Conservation (phyloP, 257 asterid genomes). For the Lithospermum erythrorhizon region DNA sequence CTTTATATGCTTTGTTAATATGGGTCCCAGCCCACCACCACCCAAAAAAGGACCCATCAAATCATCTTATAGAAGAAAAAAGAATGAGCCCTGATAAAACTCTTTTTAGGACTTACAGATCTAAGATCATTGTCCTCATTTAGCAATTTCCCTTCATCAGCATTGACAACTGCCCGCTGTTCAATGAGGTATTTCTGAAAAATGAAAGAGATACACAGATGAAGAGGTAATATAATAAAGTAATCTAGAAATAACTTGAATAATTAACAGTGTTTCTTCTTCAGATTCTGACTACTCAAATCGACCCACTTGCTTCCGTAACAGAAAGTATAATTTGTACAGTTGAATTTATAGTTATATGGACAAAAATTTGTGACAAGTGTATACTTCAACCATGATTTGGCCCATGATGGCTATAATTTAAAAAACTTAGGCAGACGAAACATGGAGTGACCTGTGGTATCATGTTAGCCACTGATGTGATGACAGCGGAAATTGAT, state of each 20-base stretch:
- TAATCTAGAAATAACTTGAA: background rate
- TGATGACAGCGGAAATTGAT: constrained; percentile 82
- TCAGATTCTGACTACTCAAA: background rate
- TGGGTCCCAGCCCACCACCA: background rate
- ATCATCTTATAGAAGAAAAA: constrained; percentile 3
- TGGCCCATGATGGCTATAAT: constrained; percentile 1
- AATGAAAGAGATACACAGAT: constrained; percentile 8
- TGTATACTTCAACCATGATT: background rate
- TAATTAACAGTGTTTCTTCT: no score
- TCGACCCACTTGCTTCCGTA: background rate
- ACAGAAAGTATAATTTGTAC: no score
- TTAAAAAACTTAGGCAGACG: background rate
- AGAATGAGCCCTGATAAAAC: background rate
- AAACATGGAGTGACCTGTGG: constrained; percentile 71
- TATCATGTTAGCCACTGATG: constrained; percentile 86
- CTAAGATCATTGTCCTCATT: constrained; percentile 91
- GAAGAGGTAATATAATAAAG: background rate
- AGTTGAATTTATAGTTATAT: no score
- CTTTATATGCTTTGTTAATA: no score
- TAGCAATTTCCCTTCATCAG: constrained; percentile 82
- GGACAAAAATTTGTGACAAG: background rate
- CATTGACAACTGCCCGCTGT: constrained; percentile 82
- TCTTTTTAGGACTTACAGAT: constrained; percentile 48
- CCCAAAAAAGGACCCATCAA: no score
- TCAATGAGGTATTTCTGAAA: constrained; percentile 85